Evolutionary conservation across 192 early-diverging fungal species (phyloP).

Genomic region (Mortierella antarctica): DNA sequence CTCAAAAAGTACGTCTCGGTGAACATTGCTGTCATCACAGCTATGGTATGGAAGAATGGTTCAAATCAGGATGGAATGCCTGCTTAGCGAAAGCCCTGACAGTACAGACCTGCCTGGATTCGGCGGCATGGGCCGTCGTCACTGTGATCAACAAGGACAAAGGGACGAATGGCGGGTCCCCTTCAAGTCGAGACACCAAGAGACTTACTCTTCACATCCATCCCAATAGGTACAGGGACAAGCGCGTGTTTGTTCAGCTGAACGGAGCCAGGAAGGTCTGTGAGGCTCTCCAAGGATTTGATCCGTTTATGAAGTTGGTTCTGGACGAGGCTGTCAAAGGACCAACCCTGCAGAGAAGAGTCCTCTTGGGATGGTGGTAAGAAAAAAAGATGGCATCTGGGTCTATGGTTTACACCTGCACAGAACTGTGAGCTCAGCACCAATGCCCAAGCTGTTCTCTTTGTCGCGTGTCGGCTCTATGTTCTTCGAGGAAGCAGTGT

Average conservation of each 20-base stretch:
- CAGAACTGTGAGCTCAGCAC: too few species aligned
- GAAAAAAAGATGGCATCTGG: background rate
- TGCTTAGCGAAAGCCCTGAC: background rate
- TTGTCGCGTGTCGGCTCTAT: conserved; percentile 9
- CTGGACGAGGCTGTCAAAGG: conserved; percentile 89
- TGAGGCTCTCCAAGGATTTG: conserved; percentile 94
- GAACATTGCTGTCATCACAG: background rate
- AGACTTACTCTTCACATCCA: too few species aligned
- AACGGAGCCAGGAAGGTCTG: conserved; percentile 90
- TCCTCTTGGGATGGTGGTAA: conserved; percentile 87
- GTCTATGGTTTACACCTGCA: background rate
- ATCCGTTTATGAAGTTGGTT: conserved; percentile 99
- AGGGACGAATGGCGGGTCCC: too few species aligned
- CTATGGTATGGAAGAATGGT: background rate
- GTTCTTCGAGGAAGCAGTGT: conserved; percentile 80
- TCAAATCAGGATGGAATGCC: too few species aligned
- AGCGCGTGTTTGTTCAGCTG: conserved; percentile 86
- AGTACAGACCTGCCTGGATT: background rate
- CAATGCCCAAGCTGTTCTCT: too few species aligned
- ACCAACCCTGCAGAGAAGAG: conserved; percentile 68
- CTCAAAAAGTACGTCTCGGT: background rate
- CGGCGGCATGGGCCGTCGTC: too few species aligned
- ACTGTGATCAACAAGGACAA: too few species aligned
- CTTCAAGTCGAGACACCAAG: too few species aligned
- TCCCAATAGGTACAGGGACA: too few species aligned